Evolutionary conservation across 1,284 basidiomycete genomes (phyloP).

Genomic region (Cystobasidiaceae sp.): DNA sequence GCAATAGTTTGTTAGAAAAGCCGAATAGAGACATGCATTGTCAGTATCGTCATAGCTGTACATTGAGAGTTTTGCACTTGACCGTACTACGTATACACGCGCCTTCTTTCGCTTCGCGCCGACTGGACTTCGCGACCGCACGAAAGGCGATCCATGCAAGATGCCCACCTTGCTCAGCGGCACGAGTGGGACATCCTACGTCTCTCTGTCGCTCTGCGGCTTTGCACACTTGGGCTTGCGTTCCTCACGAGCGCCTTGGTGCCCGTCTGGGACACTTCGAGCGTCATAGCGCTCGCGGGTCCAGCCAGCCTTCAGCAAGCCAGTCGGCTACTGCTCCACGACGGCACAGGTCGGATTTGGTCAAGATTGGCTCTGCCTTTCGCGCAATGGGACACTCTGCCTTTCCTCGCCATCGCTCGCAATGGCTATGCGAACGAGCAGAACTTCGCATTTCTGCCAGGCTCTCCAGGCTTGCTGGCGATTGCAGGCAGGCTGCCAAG

Average conservation of each 20-base stretch:
- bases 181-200: background rate
- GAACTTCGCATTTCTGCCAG: slow-evolving; percentile 82
- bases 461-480: slow-evolving; percentile 58
- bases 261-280: slow-evolving; percentile 19
- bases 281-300: background rate
- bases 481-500: slow-evolving; percentile 43
- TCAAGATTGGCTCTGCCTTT: slow-evolving; percentile 19
- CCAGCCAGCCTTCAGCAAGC: background rate
- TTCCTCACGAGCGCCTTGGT: background rate
- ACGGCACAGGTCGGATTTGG: background rate
- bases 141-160: background rate
- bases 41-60: too few species aligned
- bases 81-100: background rate
- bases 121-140: background rate
- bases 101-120: background rate
- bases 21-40: too few species aligned
- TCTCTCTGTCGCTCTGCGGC: background rate
- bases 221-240: background rate
- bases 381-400: slow-evolving; percentile 83
- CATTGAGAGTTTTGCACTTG: too few species aligned
- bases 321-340: background rate
- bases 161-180: background rate
- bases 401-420: slow-evolving; percentile 65
- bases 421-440: slow-evolving; percentile 69
- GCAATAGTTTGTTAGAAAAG: too few species aligned